A percentile compares a stretch with the other conserved stretches of the same genome.
Evolutionary conservation across 139 green algal species (phyloP).

Genomic region (Chlorella sorokiniana): DNA sequence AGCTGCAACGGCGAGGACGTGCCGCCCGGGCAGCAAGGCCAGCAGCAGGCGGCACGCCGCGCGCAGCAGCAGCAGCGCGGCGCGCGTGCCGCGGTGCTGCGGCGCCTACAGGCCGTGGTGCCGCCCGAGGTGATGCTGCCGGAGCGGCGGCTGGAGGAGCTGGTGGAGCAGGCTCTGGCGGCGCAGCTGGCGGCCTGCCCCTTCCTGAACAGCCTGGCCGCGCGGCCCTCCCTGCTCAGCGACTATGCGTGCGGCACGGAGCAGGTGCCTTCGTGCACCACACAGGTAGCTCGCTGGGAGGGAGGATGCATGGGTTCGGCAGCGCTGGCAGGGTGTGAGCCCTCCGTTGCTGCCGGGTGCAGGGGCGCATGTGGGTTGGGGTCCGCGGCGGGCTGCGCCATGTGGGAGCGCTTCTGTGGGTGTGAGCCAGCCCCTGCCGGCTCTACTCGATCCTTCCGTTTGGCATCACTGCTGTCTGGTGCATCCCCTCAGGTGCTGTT

Average conservation of each 20-base stretch:
- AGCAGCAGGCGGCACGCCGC: not conserved
- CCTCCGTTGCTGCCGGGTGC: too few relatives aligned
- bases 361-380: too few relatives aligned
- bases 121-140: conserved; percentile 66
- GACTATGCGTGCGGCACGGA: conserved; percentile 35
- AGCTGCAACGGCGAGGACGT: not conserved
- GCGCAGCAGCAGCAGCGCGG: not conserved
- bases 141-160: conserved; percentile 63
- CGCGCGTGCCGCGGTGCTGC: not conserved
- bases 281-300: not conserved
- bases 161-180: conserved; percentile 75
- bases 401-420: too few relatives aligned
- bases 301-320: not conserved
- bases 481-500: conserved; percentile 79
- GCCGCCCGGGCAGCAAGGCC: not conserved
- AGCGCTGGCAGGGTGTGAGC: not conserved
- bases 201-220: conserved; percentile 15
- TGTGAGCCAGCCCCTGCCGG: too few relatives aligned
- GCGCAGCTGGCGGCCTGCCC: conserved; percentile 43
- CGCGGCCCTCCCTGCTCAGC: conserved; percentile 23
- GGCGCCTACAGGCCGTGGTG: conserved; percentile 42
- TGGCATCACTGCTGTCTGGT: too few relatives aligned
- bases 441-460: too few relatives aligned
- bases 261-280: conserved; percentile 36
- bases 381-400: too few relatives aligned